Evolutionary conservation across 768 basidiomycete genomes (phyloP), one percentile per base, ranked within the genome.

Genomic region (Leccinum truebloodii): DNA sequence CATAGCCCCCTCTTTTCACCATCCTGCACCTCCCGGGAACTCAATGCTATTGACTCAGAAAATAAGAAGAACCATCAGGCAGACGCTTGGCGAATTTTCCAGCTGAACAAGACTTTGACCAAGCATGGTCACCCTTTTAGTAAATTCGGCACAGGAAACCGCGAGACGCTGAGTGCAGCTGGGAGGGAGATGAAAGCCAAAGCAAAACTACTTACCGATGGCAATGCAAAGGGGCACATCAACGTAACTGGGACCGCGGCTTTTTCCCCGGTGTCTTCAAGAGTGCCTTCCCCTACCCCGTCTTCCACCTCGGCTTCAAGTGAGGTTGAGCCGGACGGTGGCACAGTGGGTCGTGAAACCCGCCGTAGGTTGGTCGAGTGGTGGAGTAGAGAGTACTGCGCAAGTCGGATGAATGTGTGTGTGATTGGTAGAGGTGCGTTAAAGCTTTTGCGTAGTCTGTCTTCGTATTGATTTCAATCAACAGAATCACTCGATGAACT

Each of bases 41-140:
- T 97, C 63, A 94, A 94, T 66, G 96, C 97, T 1, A 95, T 99
- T 46, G 90, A 99, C 72, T 96, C 94, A 0, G 97, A 99, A 73
- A 89, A 98, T 80, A 93, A 94, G 78, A 96, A 97, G 79, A 99
- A 98, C 71, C 85, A 91, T 52, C 95, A 96, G 71, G 78, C 81
- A 3, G 94, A 98, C 70, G 78, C 88, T 69, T 95, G 94, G 91
- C 86, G 96, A n/a, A 86, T 95, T 59, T 98, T 91, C 75, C 96
- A 99, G 73, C 76, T 98, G 26, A 92, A 91, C 75, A 98, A 98
- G 74, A 82, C 89, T 66, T 84, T 96, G 53, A 88, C 86, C 59
- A 86, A 85, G 65, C 78, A 79, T 2, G 90, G 87, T 6, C 94
- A 96, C 72, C 83, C 85, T 3, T 98, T 94, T 88, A 83, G 81